Conservation (phyloP, 169 alveolate genomes). For the Cyclospora cayetanensis region DNA sequence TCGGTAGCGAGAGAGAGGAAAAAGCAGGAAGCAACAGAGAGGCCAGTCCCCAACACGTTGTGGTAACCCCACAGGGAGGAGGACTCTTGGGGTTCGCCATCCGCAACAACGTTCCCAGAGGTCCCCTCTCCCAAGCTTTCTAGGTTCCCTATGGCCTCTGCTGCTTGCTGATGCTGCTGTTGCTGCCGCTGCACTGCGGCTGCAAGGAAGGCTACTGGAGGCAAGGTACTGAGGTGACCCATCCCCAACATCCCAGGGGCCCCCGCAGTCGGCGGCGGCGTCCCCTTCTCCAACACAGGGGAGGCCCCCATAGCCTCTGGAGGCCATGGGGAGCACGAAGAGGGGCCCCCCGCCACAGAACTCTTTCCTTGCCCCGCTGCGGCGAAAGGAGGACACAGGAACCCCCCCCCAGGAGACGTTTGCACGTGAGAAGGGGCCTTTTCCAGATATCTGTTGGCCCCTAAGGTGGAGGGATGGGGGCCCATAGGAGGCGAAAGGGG, state of each 20-base stretch:
- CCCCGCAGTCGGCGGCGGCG: background rate
- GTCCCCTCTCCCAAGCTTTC: background rate
- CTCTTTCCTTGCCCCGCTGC: background rate
- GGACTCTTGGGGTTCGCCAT: background rate
- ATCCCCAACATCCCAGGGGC: background rate
- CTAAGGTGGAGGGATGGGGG: background rate
- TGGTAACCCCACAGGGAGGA: background rate
- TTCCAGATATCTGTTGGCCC: background rate
- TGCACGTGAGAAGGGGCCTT: background rate
- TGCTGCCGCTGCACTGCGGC: slow-evolving; percentile 53
- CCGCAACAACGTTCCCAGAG: background rate
- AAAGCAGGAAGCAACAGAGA: background rate
- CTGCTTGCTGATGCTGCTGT: background rate
- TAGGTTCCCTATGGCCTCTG: background rate
- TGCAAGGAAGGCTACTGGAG: background rate
- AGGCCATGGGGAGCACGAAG: background rate
- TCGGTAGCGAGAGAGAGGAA: slow-evolving; percentile 5
- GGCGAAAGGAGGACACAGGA: background rate
- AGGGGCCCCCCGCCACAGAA: background rate
- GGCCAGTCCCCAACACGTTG: background rate
- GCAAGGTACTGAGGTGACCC: background rate
- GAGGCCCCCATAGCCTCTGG: background rate
- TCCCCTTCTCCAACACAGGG: background rate
- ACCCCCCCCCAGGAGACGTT: background rate
- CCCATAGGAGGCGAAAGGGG: background rate